These are phyloP conservation scores for Pseudocercospora vitis DNA, from an alignment of 2,329 filamentous ascomycete genomes.

Conservation along the genomic window DNA sequence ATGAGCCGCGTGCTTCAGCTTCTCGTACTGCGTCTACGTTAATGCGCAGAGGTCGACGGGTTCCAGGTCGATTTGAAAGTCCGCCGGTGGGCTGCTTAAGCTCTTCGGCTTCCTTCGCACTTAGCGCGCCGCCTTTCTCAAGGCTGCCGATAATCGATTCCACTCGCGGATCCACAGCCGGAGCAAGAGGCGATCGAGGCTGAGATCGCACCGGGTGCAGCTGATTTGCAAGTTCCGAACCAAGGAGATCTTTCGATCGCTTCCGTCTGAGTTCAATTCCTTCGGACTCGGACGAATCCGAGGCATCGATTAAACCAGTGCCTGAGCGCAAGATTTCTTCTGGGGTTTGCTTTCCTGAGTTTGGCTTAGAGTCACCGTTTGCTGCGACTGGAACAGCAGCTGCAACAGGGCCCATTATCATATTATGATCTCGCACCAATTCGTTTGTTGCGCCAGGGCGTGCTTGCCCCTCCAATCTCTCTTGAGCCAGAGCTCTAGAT, in stretches of 20 bases:
- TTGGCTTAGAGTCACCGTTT: background rate
- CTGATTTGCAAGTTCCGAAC: slow-evolving; percentile 18
- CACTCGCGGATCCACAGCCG: slow-evolving; percentile 29
- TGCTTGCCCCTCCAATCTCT: slow-evolving; percentile 21
- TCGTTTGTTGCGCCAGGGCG: slow-evolving; percentile 9
- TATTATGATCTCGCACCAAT: background rate
- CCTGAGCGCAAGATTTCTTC: slow-evolving; percentile 35
- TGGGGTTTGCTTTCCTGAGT: slow-evolving; percentile 23
- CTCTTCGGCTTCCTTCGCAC: slow-evolving; percentile 34
- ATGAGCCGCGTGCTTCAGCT: slow-evolving; percentile 79
- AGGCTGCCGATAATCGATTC: slow-evolving; percentile 33
- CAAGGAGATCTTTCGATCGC: slow-evolving; percentile 28
- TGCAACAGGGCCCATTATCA: background rate
- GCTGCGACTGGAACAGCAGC: background rate
- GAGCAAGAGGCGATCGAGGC: slow-evolving; percentile 30
- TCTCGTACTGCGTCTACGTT: slow-evolving; percentile 80
- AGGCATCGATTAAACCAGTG: slow-evolving; percentile 39
- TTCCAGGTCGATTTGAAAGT: slow-evolving; percentile 45
- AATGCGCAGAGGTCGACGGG: slow-evolving; percentile 65
- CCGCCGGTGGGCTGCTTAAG: slow-evolving; percentile 34
- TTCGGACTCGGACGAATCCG: slow-evolving; percentile 36
- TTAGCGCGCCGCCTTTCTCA: slow-evolving; percentile 38
- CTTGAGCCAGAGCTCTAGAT: slow-evolving; percentile 12
- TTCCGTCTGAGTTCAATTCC: slow-evolving; percentile 14
- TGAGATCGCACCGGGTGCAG: slow-evolving; percentile 19